phyloP scores from a whole-genome alignment of 179 eudicot genomes.

The Silene vulgaris region DNA sequence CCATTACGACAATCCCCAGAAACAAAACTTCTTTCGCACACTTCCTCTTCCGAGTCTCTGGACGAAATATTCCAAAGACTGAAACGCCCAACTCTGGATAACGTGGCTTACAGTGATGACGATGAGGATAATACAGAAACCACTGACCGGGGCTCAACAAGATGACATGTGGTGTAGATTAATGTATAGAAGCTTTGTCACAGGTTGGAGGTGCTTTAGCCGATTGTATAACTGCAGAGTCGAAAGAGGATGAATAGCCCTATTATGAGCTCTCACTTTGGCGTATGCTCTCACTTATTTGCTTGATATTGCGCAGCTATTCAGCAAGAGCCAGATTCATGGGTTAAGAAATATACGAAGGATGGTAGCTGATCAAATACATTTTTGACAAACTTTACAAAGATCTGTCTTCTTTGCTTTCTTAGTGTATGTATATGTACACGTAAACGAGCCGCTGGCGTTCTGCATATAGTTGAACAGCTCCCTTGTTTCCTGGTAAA shows the following conservation, averaged over 20 bases:
- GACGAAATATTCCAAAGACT: constrained; percentile 82
- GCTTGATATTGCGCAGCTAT: constrained; percentile 8
- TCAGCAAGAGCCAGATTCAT: constrained; percentile 15
- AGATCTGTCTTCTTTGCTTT: not conserved
- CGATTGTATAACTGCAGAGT: constrained; percentile 29
- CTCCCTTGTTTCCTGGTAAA: not conserved
- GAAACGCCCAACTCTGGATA: constrained; percentile 54
- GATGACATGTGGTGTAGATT: constrained; percentile 18
- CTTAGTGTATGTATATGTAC: constrained; percentile 7
- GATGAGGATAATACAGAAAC: constrained; percentile 37
- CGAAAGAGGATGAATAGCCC: not conserved
- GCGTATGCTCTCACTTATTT: not conserved
- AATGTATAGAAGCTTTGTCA: constrained; percentile 21
- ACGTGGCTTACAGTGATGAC: constrained; percentile 35
- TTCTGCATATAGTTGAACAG: constrained; percentile 11
- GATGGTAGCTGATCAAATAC: constrained; percentile 9
- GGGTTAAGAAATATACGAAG: constrained; percentile 16
- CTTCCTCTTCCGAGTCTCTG: constrained; percentile 67
- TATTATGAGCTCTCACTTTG: not conserved
- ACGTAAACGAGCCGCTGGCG: constrained; percentile 6
- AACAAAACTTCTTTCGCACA: constrained; percentile 38
- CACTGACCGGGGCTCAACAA: constrained; percentile 24
- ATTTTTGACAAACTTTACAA: constrained; percentile 13
- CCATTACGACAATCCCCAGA: constrained; percentile 52
- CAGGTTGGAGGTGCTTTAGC: constrained; percentile 23